Evolutionary conservation across 495 filamentous ascomycete genomes (phyloP).

Genomic region (Penicillium goetzii): DNA sequence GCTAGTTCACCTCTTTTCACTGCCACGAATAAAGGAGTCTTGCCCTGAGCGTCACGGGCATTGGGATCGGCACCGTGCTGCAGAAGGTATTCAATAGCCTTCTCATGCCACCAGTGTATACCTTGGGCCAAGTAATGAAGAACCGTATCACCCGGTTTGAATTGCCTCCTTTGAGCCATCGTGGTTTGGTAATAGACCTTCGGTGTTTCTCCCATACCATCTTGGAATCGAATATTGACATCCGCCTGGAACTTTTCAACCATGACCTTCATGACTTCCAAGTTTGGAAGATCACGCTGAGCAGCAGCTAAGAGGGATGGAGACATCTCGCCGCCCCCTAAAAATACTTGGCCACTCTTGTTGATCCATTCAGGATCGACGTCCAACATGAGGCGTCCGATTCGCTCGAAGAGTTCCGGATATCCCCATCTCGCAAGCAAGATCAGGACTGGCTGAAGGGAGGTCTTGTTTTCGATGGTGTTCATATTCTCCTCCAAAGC

Average conservation of each 20-base stretch:
- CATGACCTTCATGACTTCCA: constrained; percentile 45
- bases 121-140: constrained; percentile 44
- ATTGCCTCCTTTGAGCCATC: constrained; percentile 12
- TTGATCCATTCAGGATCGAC: constrained; percentile 24
- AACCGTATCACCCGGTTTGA: constrained; percentile 30
- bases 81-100: constrained; percentile 48
- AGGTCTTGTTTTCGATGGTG: neutral
- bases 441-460: constrained; percentile 16
- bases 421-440: constrained; percentile 28
- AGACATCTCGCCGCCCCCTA: constrained; percentile 3
- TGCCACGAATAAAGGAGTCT: constrained; percentile 48
- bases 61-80: constrained; percentile 46
- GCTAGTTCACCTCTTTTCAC: constrained; percentile 18
- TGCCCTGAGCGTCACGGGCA: constrained; percentile 34
- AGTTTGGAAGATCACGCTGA: constrained; percentile 41
- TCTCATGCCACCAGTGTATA: constrained; percentile 49
- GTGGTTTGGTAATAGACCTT: constrained; percentile 19
- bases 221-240: constrained; percentile 30
- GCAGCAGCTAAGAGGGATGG: constrained; percentile 38
- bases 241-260: constrained; percentile 45
- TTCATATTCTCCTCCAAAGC: constrained; percentile 15
- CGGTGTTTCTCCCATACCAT: constrained; percentile 15
- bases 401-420: constrained; percentile 22
- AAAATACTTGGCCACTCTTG: neutral
- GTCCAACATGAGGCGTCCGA: constrained; percentile 16